A percentile compares a stretch with the other conserved stretches of the same genome.
These are phyloP conservation scores for Botryotinia narcissicola DNA, from an alignment of 2,329 filamentous ascomycete genomes.

Conservation along the genomic window DNA sequence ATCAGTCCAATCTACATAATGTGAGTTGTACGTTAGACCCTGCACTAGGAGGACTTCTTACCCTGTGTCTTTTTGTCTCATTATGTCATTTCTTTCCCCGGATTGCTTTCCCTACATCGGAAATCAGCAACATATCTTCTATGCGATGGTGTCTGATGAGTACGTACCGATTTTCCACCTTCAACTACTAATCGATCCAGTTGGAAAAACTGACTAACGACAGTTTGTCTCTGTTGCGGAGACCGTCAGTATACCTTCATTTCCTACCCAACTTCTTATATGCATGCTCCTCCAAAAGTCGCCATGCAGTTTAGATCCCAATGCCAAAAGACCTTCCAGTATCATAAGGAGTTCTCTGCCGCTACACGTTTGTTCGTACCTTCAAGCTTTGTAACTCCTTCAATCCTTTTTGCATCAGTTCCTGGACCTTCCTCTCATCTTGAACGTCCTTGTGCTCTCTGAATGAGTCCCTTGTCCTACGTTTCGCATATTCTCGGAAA, in stretches of 20 bases:
- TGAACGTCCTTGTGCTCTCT: conserved; percentile 71
- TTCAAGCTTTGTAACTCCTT: conserved; percentile 87
- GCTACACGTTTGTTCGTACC: conserved; percentile 52
- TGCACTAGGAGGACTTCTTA: conserved; percentile 43
- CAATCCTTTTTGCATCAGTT: conserved; percentile 83
- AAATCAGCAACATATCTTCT: conserved; percentile 20
- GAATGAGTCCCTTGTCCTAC: conserved; percentile 88
- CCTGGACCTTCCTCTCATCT: conserved; percentile 77
- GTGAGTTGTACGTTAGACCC: not conserved
- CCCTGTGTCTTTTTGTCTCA: conserved; percentile 78
- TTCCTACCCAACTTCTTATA: not conserved
- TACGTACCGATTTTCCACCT: conserved; percentile 70
- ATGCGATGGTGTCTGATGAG: conserved; percentile 11
- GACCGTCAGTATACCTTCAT: conserved; percentile 21
- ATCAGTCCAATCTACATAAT: conserved; percentile 15
- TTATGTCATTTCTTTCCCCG: conserved; percentile 62
- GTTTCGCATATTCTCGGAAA: conserved; percentile 93
- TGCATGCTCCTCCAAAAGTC: not conserved
- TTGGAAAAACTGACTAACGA: conserved; percentile 93
- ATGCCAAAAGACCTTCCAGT: not conserved
- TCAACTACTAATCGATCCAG: conserved; percentile 90
- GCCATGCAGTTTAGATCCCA: not conserved
- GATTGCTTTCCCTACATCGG: conserved; percentile 63
- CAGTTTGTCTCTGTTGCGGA: conserved; percentile 75
- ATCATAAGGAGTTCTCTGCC: not conserved